Evolutionary conservation across 305 asterid species (phyloP).

Genomic region (Fraxinus sp.): DNA sequence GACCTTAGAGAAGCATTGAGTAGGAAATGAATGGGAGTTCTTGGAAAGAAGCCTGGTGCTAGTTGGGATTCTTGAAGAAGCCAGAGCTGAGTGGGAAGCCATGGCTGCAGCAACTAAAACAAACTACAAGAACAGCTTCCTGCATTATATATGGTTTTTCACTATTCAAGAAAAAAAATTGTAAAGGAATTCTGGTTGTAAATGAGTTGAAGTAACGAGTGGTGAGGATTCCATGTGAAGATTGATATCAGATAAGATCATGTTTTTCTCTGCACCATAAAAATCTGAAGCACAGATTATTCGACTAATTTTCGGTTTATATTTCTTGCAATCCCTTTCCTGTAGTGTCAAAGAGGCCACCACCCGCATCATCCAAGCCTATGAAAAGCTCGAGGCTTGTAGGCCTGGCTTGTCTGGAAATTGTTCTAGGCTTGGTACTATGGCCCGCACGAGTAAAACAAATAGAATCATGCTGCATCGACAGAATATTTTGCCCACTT

Average conservation of each 20-base stretch:
- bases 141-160: slow-evolving; percentile 18
- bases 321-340: slow-evolving; percentile 19
- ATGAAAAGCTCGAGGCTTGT: background rate
- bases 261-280: slow-evolving; percentile 36
- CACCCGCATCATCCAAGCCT: background rate
- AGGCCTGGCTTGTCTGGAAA: background rate
- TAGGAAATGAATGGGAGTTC: slow-evolving; percentile 44
- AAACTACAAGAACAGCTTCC: slow-evolving; percentile 21
- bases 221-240: slow-evolving; percentile 53
- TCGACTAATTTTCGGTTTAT: background rate
- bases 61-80: slow-evolving; percentile 79
- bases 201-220: slow-evolving; percentile 47
- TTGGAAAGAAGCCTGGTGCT: slow-evolving; percentile 56
- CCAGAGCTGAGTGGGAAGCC: slow-evolving; percentile 94
- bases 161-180: slow-evolving; percentile 16
- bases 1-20: slow-evolving; percentile 80
- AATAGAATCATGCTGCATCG: background rate
- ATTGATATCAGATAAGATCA: slow-evolving; percentile 64
- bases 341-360: background rate
- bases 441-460: background rate
- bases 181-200: slow-evolving; percentile 43
- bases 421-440: background rate
- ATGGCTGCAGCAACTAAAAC: slow-evolving; percentile 59
- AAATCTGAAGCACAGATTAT: slow-evolving; percentile 50
- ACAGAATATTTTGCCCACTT: background rate